A percentile compares a stretch with the other conserved stretches of the same genome.
These are phyloP conservation scores for Boletus rubroflammeus DNA, from an alignment of 768 basidiomycete genomes.

Conservation along the genomic window DNA sequence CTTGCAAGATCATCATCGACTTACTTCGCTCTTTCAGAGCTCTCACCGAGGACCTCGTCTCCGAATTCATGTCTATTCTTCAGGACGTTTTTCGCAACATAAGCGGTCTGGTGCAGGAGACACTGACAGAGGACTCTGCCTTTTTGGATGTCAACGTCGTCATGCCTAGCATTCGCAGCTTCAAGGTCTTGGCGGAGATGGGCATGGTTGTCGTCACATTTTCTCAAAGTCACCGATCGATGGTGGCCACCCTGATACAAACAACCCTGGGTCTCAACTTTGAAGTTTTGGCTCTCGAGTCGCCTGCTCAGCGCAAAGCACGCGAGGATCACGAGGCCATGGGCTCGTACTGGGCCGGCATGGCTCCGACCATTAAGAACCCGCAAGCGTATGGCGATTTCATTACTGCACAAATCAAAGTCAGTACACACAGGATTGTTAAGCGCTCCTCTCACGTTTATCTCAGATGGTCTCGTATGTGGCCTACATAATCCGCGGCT, in stretches of 20 bases:
- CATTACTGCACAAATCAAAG: conserved; percentile 88
- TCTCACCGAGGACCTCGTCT: conserved; percentile 66
- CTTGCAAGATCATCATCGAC: conserved; percentile 91
- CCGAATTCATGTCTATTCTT: conserved; percentile 78
- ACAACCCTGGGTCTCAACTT: conserved; percentile 75
- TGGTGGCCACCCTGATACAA: conserved; percentile 64
- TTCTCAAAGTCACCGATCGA: conserved; percentile 71
- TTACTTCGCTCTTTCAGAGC: conserved; percentile 74
- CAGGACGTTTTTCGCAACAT: conserved; percentile 77
- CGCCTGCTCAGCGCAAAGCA: conserved; percentile 75
- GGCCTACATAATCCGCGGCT: conserved; percentile 80
- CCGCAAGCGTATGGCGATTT: conserved; percentile 74
- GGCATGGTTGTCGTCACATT: conserved; percentile 89
- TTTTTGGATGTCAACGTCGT: conserved; percentile 53
- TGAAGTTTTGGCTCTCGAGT: conserved; percentile 71
- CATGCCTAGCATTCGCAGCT: conserved; percentile 75
- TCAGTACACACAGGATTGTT: conserved; percentile 22
- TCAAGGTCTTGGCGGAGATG: conserved; percentile 93
- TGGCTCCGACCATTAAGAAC: conserved; percentile 75
- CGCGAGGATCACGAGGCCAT: conserved; percentile 77
- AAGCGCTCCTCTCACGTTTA: conserved; percentile 3
- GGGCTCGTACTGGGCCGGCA: conserved; percentile 80
- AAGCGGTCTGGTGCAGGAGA: conserved; percentile 64
- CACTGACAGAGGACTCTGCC: conserved; percentile 65
- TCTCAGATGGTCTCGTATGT: conserved; percentile 84